phyloP scores from a whole-genome alignment of 441 rosid genomes.

The Isatis lusitanica region DNA sequence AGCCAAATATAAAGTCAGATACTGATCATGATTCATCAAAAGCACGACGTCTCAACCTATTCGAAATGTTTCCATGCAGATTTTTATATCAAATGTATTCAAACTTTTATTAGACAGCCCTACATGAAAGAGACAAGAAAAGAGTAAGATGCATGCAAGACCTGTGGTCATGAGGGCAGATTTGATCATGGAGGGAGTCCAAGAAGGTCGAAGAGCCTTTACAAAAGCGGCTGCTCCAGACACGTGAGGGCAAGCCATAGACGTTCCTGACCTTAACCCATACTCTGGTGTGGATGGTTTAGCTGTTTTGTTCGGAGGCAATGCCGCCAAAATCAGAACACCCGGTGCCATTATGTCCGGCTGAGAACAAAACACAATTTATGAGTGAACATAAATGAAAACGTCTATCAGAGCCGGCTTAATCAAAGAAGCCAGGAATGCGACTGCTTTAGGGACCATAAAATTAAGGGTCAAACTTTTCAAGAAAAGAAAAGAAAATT shows the following conservation, averaged over 20 bases:
- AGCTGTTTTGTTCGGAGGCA: slow-evolving; percentile 41
- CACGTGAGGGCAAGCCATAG: slow-evolving; percentile 91
- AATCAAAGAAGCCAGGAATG: no score
- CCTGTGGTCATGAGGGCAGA: slow-evolving; percentile 90
- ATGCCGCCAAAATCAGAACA: slow-evolving; percentile 67
- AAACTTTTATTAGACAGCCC: neutral
- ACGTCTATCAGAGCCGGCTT: neutral
- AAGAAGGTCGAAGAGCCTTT: slow-evolving; percentile 51
- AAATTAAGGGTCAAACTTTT: no score
- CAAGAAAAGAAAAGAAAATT: no score
- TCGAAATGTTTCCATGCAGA: neutral
- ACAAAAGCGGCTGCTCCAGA: slow-evolving; percentile 69
- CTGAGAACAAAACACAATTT: slow-evolving; percentile 38
- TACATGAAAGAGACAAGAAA: neutral
- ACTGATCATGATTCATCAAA: neutral
- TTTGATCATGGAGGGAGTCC: slow-evolving; percentile 73
- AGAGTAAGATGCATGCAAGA: slow-evolving; percentile 12
- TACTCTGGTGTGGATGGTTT: slow-evolving; percentile 34
- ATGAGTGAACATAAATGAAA: no score
- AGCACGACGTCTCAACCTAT: neutral
- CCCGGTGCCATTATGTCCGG: slow-evolving; percentile 87
- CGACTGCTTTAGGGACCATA: no score
- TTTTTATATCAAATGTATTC: neutral
- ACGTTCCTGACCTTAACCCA: slow-evolving; percentile 63
- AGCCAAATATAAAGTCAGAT: neutral